These are phyloP conservation scores for Fistulina hepatica DNA, from an alignment of 1,284 basidiomycete species.

Conservation along the genomic window DNA sequence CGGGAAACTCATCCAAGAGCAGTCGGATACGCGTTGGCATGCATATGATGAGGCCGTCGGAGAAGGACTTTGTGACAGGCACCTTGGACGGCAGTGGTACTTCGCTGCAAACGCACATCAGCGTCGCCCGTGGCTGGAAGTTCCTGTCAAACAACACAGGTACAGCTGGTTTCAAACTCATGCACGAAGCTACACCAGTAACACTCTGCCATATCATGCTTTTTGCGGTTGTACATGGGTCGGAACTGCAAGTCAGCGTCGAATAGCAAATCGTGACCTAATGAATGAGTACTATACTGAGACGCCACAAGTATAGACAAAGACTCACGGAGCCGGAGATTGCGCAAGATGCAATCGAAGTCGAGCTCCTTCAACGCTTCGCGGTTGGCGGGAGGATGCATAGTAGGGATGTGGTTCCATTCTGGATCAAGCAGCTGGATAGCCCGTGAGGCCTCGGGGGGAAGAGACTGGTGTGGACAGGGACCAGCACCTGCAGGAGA, in stretches of 20 bases:
- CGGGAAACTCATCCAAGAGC: slow-evolving; percentile 68
- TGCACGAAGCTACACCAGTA: slow-evolving; percentile 80
- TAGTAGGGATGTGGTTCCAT: slow-evolving; percentile 53
- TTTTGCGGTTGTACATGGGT: slow-evolving; percentile 58
- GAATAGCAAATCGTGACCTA: slow-evolving; percentile 87
- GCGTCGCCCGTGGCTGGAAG: slow-evolving; percentile 37
- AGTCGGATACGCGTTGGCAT: slow-evolving; percentile 67
- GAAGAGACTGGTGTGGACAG: slow-evolving; percentile 21
- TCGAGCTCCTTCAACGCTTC: slow-evolving; percentile 80
- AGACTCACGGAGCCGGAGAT: slow-evolving; percentile 79
- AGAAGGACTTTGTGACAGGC: too few relatives aligned
- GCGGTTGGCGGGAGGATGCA: slow-evolving; percentile 72
- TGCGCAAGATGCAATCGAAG: slow-evolving; percentile 75
- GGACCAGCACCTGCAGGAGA: slow-evolving; percentile 27
- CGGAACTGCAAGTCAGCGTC: slow-evolving; percentile 69
- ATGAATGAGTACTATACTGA: slow-evolving; percentile 8
- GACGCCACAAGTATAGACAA: neutral
- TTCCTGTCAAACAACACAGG: slow-evolving; percentile 78
- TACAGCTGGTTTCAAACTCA: slow-evolving; percentile 76
- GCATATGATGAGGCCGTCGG: slow-evolving; percentile 46
- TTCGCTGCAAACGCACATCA: slow-evolving; percentile 48
- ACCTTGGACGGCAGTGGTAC: slow-evolving; percentile 29
- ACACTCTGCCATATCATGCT: slow-evolving; percentile 64
- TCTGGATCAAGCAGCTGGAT: slow-evolving; percentile 39
- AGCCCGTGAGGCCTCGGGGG: slow-evolving; percentile 20